phyloP scores from a whole-genome alignment of 1,284 basidiomycete genomes.

The Malassezia psittaci region DNA sequence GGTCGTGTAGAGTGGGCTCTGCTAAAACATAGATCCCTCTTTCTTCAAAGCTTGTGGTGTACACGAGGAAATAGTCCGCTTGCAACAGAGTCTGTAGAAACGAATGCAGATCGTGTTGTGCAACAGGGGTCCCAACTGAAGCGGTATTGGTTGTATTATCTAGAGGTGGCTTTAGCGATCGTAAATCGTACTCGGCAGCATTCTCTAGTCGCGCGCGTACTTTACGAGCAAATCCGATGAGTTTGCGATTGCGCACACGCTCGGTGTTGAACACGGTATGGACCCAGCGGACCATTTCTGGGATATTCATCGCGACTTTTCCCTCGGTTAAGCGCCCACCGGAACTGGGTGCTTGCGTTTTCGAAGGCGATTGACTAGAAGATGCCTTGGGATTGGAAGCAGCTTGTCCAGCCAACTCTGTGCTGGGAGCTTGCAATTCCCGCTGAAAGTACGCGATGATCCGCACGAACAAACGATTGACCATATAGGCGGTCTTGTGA shows the following conservation, averaged over 20 bases:
- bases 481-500: conserved; percentile 38
- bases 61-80: conserved; percentile 87
- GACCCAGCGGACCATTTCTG: conserved; percentile 79
- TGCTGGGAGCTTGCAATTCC: conserved; percentile 68
- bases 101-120: conserved; percentile 56
- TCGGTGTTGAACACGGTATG: conserved; percentile 87
- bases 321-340: conserved; percentile 24
- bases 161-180: conserved; percentile 50
- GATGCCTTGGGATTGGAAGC: background rate
- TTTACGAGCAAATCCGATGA: conserved; percentile 65
- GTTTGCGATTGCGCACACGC: conserved; percentile 78
- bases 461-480: conserved; percentile 54
- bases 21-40: conserved; percentile 91
- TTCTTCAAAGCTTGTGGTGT: conserved; percentile 77
- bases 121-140: background rate
- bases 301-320: conserved; percentile 58
- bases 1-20: conserved; percentile 67
- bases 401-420: background rate
- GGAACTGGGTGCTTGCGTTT: conserved; percentile 14
- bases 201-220: conserved; percentile 73
- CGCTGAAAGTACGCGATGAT: conserved; percentile 85
- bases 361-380: background rate
- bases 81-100: conserved; percentile 73
- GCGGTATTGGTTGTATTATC: background rate
- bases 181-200: conserved; percentile 83